phyloP scores from a whole-genome alignment of 768 basidiomycete genomes.

The Panaeolus papilionaceus region DNA sequence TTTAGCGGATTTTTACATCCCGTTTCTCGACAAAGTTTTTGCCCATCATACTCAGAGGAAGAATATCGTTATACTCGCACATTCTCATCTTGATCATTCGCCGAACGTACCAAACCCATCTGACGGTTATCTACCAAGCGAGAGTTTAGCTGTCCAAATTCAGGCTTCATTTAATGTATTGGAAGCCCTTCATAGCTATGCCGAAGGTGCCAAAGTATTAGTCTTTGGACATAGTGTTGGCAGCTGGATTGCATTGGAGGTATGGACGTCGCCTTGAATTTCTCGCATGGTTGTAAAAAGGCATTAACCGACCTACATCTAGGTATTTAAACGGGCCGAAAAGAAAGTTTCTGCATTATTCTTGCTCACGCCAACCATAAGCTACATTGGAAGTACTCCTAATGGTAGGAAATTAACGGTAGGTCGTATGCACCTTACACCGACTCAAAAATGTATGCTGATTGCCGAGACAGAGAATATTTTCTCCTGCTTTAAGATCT shows the following conservation, averaged over 20 bases:
- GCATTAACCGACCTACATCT: slow-evolving; percentile 9
- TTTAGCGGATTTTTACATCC: slow-evolving; percentile 67
- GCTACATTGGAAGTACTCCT: slow-evolving; percentile 65
- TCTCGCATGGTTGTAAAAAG: slow-evolving; percentile 3
- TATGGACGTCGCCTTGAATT: slow-evolving; percentile 28
- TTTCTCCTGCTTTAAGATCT: slow-evolving; percentile 49
- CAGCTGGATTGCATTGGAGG: slow-evolving; percentile 71
- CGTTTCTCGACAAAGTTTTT: slow-evolving; percentile 64
- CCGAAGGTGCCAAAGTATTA: slow-evolving; percentile 45
- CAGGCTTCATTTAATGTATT: slow-evolving; percentile 61
- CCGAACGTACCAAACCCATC: slow-evolving; percentile 39
- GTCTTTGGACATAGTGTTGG: slow-evolving; percentile 76
- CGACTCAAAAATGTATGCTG: background rate
- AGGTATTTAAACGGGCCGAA: slow-evolving; percentile 59
- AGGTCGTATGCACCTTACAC: slow-evolving; percentile 30
- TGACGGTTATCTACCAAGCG: slow-evolving; percentile 29
- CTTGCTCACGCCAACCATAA: slow-evolving; percentile 75
- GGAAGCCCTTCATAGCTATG: slow-evolving; percentile 43
- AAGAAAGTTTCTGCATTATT: slow-evolving; percentile 49
- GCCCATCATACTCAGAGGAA: slow-evolving; percentile 34
- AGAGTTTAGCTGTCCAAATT: slow-evolving; percentile 56
- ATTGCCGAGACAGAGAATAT: slow-evolving; percentile 46
- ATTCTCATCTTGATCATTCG: slow-evolving; percentile 71
- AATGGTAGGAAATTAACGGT: slow-evolving; percentile 68
- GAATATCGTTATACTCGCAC: slow-evolving; percentile 59